Evolutionary conservation across 495 filamentous ascomycete genomes (phyloP), one percentile per base, ranked within the genome.

Genomic region (Astrothelium macrocarpum): DNA sequence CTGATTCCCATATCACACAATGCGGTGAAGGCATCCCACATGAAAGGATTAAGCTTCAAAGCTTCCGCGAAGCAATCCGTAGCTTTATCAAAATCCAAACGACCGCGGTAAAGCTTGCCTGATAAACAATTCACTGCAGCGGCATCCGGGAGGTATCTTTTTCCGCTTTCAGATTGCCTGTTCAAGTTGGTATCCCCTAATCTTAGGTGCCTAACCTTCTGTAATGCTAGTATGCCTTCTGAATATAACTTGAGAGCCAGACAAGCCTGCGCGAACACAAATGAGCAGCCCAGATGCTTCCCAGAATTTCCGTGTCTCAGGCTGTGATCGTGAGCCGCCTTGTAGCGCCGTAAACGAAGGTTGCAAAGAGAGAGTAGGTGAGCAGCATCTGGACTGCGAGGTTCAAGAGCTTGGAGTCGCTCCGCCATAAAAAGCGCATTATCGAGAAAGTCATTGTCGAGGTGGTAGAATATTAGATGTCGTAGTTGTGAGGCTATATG

Each of bases 21-120:
- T n/a, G 81, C 86, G 23, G 86, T 80, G 73, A 96, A 97, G 0
- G 95, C 95, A 78, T 98, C 94, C 94, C 95, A 97, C 84, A 95
- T 92, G 75, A 97, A 95, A 0, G 94, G 92, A 71, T 97, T 97
- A 42, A 86, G 71, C 73, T 91, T 95, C 59, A 97, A 77, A 9
- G 94, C 86, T 63, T 91, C 89, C 62, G 92, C 89, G 72, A 91
- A 97, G 71, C 83, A 88, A 59, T 88, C 81, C 12, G 91, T 82
- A 32, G 95, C 90, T 69, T 88, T 91, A 66, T 86, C 85, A 65
- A 85, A 79, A 72, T 96, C 89, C 59, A 88, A 85, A 70, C 92
- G 84, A 18, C 83, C 89, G 34, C 87, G 82, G 78, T 88, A 95
- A 34, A 98, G 78, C 77, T 95, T 96, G 2, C 90, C 94, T 16